phyloP scores from a whole-genome alignment of 2,329 filamentous ascomycete genomes.

The Talaromyces pinophilus region DNA sequence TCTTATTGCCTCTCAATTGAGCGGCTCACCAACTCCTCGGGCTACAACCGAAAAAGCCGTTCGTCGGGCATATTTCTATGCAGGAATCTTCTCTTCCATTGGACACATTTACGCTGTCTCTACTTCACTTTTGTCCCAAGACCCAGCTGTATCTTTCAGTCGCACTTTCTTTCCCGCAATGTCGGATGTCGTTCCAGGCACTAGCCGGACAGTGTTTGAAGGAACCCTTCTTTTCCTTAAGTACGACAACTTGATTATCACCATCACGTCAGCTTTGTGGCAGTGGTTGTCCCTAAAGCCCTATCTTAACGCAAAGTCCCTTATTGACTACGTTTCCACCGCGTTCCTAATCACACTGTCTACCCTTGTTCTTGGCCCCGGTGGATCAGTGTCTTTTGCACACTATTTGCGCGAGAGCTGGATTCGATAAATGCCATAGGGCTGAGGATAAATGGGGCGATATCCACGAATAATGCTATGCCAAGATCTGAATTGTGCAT shows the following conservation, averaged over 20 bases:
- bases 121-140: not conserved
- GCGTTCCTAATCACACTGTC: not conserved
- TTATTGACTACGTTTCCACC: not conserved
- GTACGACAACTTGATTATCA: constrained; percentile 7
- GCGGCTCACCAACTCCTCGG: not conserved
- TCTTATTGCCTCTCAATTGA: not conserved
- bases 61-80: constrained; percentile 3
- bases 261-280: constrained; percentile 6
- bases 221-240: constrained; percentile 8
- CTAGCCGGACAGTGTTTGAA: not conserved
- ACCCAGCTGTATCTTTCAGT: not conserved
- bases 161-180: not conserved
- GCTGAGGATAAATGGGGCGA: not conserved
- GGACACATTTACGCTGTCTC: constrained; percentile 3
- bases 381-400: not conserved
- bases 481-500: not conserved
- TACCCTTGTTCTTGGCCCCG: not conserved
- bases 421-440: not conserved
- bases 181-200: constrained; percentile 12
- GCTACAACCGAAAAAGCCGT: not conserved
- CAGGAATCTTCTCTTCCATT: not conserved
- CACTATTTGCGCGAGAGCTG: not conserved
- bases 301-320: not conserved
- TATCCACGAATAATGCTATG: not conserved
- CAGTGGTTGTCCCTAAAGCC: constrained; percentile 2